These are phyloP conservation scores for Phanerochaete carnosa DNA, from an alignment of 768 basidiomycete species.

Conservation along the genomic window DNA sequence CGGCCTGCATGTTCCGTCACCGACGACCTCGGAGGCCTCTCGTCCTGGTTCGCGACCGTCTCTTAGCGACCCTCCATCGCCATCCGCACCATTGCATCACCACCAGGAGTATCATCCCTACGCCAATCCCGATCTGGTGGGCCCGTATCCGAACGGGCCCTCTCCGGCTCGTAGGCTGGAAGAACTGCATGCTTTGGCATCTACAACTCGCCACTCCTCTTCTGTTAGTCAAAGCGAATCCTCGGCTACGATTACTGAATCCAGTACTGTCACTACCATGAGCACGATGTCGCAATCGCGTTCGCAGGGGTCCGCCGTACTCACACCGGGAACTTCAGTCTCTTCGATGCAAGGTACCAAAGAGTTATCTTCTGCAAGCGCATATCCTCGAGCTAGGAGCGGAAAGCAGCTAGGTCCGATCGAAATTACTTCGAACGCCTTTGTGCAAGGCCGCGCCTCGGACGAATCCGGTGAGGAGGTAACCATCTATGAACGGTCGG, in stretches of 20 bases:
- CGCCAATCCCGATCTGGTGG: conserved; percentile 71
- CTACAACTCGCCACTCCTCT: conserved; percentile 26
- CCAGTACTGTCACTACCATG: conserved; percentile 22
- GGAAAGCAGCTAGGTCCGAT: conserved; percentile 22
- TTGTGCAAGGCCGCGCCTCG: background rate
- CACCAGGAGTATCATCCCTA: conserved; percentile 60
- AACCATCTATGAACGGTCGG: background rate
- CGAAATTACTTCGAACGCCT: background rate
- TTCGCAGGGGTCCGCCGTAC: conserved; percentile 20
- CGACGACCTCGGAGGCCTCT: conserved; percentile 14
- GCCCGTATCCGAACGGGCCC: background rate
- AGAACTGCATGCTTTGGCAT: conserved; percentile 8
- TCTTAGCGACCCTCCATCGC: conserved; percentile 34
- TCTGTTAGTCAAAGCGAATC: conserved; percentile 46
- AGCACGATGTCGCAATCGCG: conserved; percentile 28
- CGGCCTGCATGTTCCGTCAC: conserved; percentile 16
- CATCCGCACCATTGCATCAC: conserved; percentile 9
- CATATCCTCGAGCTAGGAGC: conserved; percentile 15
- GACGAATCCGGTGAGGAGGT: background rate
- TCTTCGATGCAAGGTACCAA: conserved; percentile 18
- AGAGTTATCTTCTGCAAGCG: conserved; percentile 10
- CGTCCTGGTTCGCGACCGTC: conserved; percentile 20
- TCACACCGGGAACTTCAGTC: conserved; percentile 25
- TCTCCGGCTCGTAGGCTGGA: conserved; percentile 8
- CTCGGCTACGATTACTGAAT: conserved; percentile 46